These are phyloP conservation scores for Fraxinus platypoda DNA, from an alignment of 305 asterid genomes.

Conservation along the genomic window DNA sequence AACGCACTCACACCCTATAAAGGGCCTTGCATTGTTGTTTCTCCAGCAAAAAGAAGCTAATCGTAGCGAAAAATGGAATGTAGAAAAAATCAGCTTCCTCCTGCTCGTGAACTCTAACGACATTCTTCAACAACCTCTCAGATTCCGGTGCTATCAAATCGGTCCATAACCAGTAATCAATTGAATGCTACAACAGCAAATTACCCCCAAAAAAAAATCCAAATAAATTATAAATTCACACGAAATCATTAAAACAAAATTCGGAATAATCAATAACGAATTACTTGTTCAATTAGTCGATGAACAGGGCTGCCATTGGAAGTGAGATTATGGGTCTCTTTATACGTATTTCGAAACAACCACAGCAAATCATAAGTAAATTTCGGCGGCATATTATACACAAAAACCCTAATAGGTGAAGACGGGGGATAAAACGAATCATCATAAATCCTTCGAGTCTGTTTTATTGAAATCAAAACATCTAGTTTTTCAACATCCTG, in stretches of 20 bases:
- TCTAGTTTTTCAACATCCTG: slow-evolving; percentile 49
- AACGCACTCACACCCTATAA: slow-evolving; percentile 99
- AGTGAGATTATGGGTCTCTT: slow-evolving; percentile 66
- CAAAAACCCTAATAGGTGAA: slow-evolving; percentile 65
- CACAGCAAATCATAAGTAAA: slow-evolving; percentile 87
- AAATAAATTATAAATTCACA: neutral
- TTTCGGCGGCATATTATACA: slow-evolving; percentile 83
- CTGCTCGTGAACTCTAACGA: slow-evolving; percentile 74
- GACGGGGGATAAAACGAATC: slow-evolving; percentile 30
- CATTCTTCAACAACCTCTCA: slow-evolving; percentile 69
- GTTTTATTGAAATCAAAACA: slow-evolving; percentile 47
- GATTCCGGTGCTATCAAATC: slow-evolving; percentile 90
- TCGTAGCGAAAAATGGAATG: slow-evolving; percentile 93
- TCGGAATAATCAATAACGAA: neutral
- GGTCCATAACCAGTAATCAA: slow-evolving; percentile 98
- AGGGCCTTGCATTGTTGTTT: slow-evolving; percentile 92
- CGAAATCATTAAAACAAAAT: neutral
- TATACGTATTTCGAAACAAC: slow-evolving; percentile 65
- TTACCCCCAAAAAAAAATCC: neutral
- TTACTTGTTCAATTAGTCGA: slow-evolving; percentile 86
- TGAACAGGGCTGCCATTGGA: slow-evolving; percentile 97
- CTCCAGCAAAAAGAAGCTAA: slow-evolving; percentile 90
- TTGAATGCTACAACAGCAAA: slow-evolving; percentile 69
- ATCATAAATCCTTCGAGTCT: slow-evolving; percentile 51
- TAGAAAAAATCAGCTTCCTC: slow-evolving; percentile 97